Evolutionary conservation across 208 protist species (phyloP).

Genomic region (Blechomonas ayalai): DNA sequence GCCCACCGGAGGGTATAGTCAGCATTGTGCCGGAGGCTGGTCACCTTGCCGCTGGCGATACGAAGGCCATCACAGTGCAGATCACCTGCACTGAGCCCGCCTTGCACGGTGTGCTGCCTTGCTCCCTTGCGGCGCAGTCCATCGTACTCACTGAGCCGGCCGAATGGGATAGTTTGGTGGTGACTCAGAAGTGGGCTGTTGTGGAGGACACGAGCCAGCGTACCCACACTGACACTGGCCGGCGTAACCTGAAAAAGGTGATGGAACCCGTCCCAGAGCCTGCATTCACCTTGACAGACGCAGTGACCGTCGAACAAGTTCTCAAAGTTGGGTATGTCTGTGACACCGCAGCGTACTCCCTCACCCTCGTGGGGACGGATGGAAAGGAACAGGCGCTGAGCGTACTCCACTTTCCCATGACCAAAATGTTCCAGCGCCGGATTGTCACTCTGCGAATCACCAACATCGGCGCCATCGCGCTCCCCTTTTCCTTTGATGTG

Average conservation of each 20-base stretch:
- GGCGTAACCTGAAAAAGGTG: conserved; percentile 65
- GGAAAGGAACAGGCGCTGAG: conserved; percentile 13
- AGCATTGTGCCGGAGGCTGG: conserved; percentile 38
- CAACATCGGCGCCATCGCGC: conserved; percentile 78
- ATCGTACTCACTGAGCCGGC: conserved; percentile 16
- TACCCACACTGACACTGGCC: conserved; percentile 11
- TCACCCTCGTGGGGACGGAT: conserved; percentile 27
- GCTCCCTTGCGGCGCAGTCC: conserved; percentile 14
- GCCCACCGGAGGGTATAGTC: conserved; percentile 9
- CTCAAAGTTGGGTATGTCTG: conserved; percentile 64
- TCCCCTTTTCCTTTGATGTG: conserved; percentile 74
- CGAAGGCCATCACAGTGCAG: conserved; percentile 33
- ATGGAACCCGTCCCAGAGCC: conserved; percentile 73
- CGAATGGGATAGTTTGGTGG: conserved; percentile 66
- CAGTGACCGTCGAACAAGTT: conserved; percentile 27
- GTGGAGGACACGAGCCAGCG: conserved; percentile 16
- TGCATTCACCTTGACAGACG: conserved; percentile 27
- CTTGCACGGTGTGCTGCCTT: conserved; percentile 13
- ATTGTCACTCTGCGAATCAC: conserved; percentile 61
- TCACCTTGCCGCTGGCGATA: conserved; percentile 43
- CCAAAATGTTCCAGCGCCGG: conserved; percentile 93
- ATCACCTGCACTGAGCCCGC: conserved; percentile 20
- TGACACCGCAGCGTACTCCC: conserved; percentile 50
- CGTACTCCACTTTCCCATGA: conserved; percentile 76
- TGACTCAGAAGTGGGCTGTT: conserved; percentile 55